Evolutionary conservation across 2,329 filamentous ascomycete species (phyloP).

Genomic region (Alternaria incomplexa): DNA sequence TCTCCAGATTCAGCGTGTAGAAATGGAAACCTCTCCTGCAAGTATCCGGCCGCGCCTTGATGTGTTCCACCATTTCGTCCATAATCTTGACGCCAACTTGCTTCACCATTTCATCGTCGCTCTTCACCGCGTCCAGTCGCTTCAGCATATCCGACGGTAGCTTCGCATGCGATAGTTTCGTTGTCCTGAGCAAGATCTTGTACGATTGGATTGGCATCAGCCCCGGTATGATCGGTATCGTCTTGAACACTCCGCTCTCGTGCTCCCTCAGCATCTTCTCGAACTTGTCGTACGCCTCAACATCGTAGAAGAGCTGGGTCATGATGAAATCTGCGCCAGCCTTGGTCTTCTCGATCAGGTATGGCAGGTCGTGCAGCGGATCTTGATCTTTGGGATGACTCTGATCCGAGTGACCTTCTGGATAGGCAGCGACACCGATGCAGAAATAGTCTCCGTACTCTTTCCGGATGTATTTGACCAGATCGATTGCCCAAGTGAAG

Average conservation of each 20-base stretch:
- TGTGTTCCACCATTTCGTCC: slow-evolving; percentile 79
- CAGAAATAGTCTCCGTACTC: slow-evolving; percentile 95
- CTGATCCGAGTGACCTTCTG: slow-evolving; percentile 92
- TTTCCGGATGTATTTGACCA: slow-evolving; percentile 87
- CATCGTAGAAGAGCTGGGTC: slow-evolving; percentile 96
- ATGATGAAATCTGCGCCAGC: slow-evolving; percentile 98
- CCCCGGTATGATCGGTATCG: slow-evolving; percentile 88
- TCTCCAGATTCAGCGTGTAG: slow-evolving; percentile 95
- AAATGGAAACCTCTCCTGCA: slow-evolving; percentile 81
- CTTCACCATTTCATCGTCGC: slow-evolving; percentile 83
- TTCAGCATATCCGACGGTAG: slow-evolving; percentile 74
- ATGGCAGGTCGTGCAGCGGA: slow-evolving; percentile 74
- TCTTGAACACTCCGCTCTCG: slow-evolving; percentile 82
- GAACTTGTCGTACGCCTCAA: slow-evolving; percentile 80
- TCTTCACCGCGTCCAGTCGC: slow-evolving; percentile 74
- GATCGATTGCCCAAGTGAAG: slow-evolving; percentile 86
- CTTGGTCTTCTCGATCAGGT: slow-evolving; percentile 85
- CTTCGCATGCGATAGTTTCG: slow-evolving; percentile 89
- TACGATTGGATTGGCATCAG: slow-evolving; percentile 98
- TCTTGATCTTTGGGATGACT: slow-evolving; percentile 81
- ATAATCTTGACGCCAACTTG: slow-evolving; percentile 80
- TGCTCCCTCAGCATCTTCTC: slow-evolving; percentile 79
- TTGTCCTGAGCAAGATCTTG: slow-evolving; percentile 90
- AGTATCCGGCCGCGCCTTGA: slow-evolving; percentile 66
- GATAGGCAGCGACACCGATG: slow-evolving; percentile 91